Evolutionary conservation across 192 early-diverging fungal genomes (phyloP), one percentile per base, ranked within the genome.

Genomic region (Coemansia sp.): DNA sequence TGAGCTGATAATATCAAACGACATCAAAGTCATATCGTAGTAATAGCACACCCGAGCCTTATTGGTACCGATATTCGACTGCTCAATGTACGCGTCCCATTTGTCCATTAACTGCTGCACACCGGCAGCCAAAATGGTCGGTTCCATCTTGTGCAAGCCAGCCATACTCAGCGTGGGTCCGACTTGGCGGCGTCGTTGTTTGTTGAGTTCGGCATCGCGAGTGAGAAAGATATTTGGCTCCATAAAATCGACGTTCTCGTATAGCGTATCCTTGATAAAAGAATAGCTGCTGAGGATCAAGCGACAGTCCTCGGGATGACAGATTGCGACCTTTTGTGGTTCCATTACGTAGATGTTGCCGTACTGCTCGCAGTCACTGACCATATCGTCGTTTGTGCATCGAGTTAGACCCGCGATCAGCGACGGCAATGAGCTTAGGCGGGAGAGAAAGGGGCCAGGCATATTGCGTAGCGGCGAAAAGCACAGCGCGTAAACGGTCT

Each of bases 161-260:
- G 65, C 31, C 41, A 61, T 22, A 41, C 64, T 72, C 19, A 72
- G 61, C 9, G 68, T 74, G 4, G 81, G 81, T 1, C 73, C 75
- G 9, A 83, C 48, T 41, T 76, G 76, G 31, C 65, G 60, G 9
- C 81, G 56, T 10, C 81, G 69, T 60, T 66, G 61, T 61, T 69
- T 67, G 72, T 70, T 74, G 39, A 83, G 69, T 39, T 76, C 76
- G 10, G 69, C 65, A 39, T 61, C 56, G 40, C 61, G 46, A 4
- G 81, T 78, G 11, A 65, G 44, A 29, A 83, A 83, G n/a, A 75
- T 83, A 19, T 71, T 79, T 15, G 71, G 69, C 32, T 82, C 80
- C 68, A 77, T 71, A 46, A 75, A 56, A 5, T 50, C 64, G 3
- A 75, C 50, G n/a, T 67, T 67, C n/a, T 32, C 32, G 68, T 82